Evolutionary conservation across 306 rosid genomes (phyloP).

Genomic region (Dicorynia guianensis): DNA sequence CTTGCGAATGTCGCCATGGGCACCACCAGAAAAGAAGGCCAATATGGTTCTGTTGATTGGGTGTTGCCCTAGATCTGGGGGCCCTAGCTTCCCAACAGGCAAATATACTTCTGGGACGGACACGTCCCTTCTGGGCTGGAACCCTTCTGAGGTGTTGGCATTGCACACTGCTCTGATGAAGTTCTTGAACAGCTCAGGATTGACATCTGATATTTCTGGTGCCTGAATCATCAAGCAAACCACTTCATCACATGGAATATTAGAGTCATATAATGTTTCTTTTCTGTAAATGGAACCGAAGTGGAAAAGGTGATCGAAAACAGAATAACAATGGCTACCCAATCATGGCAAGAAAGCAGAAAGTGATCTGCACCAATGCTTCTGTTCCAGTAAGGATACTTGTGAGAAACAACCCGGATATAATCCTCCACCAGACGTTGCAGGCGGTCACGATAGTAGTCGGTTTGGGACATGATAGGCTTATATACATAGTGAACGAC

Average conservation of each 20-base stretch:
- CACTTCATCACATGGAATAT: neutral
- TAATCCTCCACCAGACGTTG: slow-evolving; percentile 63
- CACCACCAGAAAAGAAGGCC: slow-evolving; percentile 76
- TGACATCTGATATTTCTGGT: slow-evolving; percentile 64
- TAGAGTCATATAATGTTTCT: neutral
- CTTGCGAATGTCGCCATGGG: slow-evolving; percentile 64
- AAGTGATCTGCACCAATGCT: slow-evolving; percentile 92
- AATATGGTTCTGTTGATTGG: slow-evolving; percentile 53
- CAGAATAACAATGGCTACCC: slow-evolving; percentile 52
- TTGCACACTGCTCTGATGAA: slow-evolving; percentile 81
- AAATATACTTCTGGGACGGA: slow-evolving; percentile 81
- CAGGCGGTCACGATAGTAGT: slow-evolving; percentile 56
- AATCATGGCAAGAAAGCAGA: slow-evolving; percentile 90
- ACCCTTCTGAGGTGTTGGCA: slow-evolving; percentile 88
- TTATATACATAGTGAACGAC: slow-evolving; percentile 51
- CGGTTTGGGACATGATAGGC: slow-evolving; percentile 34
- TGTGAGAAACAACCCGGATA: slow-evolving; percentile 57
- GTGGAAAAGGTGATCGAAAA: neutral
- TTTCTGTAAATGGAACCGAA: neutral
- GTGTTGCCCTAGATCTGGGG: slow-evolving; percentile 31
- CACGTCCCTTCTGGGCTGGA: slow-evolving; percentile 78
- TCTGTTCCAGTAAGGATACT: slow-evolving; percentile 82
- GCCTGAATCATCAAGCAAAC: slow-evolving; percentile 58
- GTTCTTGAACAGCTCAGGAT: slow-evolving; percentile 59
- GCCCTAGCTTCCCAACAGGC: slow-evolving; percentile 59